Conservation (phyloP, 2,329 filamentous ascomycete species). For the Fusarium sororula region DNA sequence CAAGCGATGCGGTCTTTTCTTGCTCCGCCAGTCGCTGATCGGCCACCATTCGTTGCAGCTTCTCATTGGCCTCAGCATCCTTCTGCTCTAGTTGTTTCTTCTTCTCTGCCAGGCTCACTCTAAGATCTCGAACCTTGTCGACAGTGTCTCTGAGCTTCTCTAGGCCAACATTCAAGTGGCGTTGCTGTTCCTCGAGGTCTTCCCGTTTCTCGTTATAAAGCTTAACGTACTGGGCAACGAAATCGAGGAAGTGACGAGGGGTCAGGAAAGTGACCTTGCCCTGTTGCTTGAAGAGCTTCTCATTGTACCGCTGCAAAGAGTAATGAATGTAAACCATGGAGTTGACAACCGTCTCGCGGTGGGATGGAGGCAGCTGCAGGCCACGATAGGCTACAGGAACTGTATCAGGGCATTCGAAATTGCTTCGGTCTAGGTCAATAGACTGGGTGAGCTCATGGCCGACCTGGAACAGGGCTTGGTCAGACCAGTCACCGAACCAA, state of each 20-base stretch:
- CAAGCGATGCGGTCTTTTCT: conserved; percentile 84
- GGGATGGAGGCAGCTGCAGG: conserved; percentile 83
- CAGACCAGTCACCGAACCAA: conserved; percentile 99
- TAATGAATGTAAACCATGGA: conserved; percentile 99
- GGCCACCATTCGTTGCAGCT: conserved; percentile 95
- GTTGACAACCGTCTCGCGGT: conserved; percentile 93
- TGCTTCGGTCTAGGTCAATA: conserved; percentile 91
- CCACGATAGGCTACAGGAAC: conserved; percentile 93
- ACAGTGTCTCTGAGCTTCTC: conserved; percentile 98
- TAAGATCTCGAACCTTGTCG: conserved; percentile 93
- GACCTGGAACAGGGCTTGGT: conserved; percentile 98
- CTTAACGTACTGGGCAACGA: conserved; percentile 96
- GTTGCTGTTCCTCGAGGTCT: conserved; percentile 97
- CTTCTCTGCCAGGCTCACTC: conserved; percentile 91
- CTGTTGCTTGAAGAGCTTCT: conserved; percentile 88
- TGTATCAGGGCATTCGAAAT: conserved; percentile 86
- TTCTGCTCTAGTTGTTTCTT: conserved; percentile 93
- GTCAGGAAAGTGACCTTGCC: conserved; percentile 93
- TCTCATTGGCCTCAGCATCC: conserved; percentile 95
- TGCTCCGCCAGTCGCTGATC: conserved; percentile 96
- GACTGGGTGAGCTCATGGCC: conserved; percentile 94
- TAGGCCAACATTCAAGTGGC: conserved; percentile 96
- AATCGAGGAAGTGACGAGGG: conserved; percentile 96
- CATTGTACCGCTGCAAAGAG: conserved; percentile 90
- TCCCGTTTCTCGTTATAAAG: conserved; percentile 98